Percentiles rank a stretch among this genome's conserved stretches.
Evolutionary conservation across 1,284 basidiomycete species (phyloP).

Genomic region (Microbotryum silenes-acaulis): DNA sequence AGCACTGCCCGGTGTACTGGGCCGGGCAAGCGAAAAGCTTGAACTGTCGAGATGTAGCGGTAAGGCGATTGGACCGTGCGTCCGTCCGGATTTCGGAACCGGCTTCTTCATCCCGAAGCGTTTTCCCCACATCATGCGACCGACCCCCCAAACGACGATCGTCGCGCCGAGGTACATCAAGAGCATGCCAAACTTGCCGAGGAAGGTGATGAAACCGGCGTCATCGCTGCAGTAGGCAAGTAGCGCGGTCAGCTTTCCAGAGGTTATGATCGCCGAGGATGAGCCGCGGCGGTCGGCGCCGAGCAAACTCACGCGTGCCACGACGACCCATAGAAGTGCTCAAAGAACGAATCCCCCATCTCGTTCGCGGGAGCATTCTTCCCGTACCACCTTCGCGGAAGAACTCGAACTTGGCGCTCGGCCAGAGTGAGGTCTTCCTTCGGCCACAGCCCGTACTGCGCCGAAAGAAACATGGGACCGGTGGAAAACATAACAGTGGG

Average conservation of each 20-base stretch:
- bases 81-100: background rate
- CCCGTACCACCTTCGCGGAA: constrained; percentile 90
- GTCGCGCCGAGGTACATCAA: constrained; percentile 73
- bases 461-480: constrained; percentile 69
- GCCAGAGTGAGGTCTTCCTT: constrained; percentile 53
- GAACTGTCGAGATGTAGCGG: constrained; percentile 2
- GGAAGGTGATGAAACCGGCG: constrained; percentile 83
- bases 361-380: constrained; percentile 82
- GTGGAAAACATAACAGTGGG: constrained; percentile 99
- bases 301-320: constrained; percentile 52
- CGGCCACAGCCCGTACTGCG: constrained; percentile 74
- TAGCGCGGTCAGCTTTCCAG: no score
- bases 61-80: constrained; percentile 24
- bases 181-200: constrained; percentile 73
- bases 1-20: constrained; percentile 6
- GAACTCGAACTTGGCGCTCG: constrained; percentile 62
- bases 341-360: constrained; percentile 84
- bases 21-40: constrained; percentile 6
- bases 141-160: constrained; percentile 60
- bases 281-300: background rate
- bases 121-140: constrained; percentile 50
- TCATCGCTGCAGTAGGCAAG: constrained; percentile 57
- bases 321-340: constrained; percentile 91
- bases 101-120: constrained; percentile 11
- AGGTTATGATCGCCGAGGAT: no score